Conservation (phyloP, 139 green algal genomes). For the Picochlorum sp. region DNA sequence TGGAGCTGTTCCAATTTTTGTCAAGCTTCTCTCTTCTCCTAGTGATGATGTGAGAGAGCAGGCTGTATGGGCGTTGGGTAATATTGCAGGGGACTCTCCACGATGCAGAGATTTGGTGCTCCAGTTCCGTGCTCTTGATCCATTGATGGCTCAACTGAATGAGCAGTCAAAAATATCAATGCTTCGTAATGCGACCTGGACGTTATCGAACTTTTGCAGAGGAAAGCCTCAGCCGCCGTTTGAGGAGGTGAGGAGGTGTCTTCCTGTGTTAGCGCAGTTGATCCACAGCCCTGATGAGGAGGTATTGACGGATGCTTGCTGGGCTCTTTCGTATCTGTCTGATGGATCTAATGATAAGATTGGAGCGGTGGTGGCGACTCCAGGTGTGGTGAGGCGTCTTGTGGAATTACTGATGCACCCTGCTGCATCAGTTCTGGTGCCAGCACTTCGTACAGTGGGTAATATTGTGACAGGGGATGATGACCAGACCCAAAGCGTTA, state of each 20-base stretch:
- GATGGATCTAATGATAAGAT: conserved; percentile 99
- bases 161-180: conserved; percentile 91
- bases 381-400: conserved; percentile 80
- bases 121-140: conserved; percentile 63
- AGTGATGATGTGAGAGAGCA: conserved; percentile 95
- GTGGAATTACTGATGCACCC: conserved; percentile 75
- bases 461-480: conserved; percentile 99
- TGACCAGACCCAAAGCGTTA: conserved; percentile 93
- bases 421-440: conserved; percentile 78
- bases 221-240: conserved; percentile 84
- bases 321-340: conserved; percentile 96
- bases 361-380: conserved; percentile 90
- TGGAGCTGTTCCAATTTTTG: conserved; percentile 95
- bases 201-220: conserved; percentile 99
- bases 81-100: conserved; percentile 93
- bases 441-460: conserved; percentile 93
- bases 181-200: conserved; percentile 99
- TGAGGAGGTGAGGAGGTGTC: conserved; percentile 66
- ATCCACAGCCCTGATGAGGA: conserved; percentile 59
- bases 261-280: conserved; percentile 85
- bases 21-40: conserved; percentile 81
- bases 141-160: conserved; percentile 88
- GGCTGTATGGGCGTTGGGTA: conserved; percentile 98
- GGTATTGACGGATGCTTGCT: conserved; percentile 98
- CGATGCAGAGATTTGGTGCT: conserved; percentile 95